Evolutionary conservation across 177 flowering plant species (phyloP).

Genomic region (Telopea speciosissima): DNA sequence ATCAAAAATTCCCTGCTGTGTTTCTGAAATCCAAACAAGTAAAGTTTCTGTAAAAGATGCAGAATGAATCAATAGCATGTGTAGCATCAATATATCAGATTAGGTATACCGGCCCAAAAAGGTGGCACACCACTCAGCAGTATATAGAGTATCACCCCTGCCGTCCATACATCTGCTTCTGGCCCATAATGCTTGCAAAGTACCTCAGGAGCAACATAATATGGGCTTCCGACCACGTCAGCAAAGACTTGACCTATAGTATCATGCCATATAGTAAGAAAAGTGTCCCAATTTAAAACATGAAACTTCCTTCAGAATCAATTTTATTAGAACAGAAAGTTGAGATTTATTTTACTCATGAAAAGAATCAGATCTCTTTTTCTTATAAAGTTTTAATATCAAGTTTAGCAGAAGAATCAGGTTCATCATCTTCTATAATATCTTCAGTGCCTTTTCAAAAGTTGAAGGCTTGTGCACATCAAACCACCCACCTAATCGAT

Average conservation of each 20-base stretch:
- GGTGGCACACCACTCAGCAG: conserved; percentile 30
- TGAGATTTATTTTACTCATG: background rate
- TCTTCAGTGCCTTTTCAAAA: background rate
- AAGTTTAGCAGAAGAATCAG: background rate
- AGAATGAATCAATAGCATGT: background rate
- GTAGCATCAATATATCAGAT: background rate
- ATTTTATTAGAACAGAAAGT: background rate
- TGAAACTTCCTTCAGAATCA: background rate
- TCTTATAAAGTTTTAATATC: background rate
- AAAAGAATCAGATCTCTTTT: background rate
- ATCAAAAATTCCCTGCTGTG: conserved; percentile 28
- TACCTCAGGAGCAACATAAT: conserved; percentile 30
- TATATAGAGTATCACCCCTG: conserved; percentile 27
- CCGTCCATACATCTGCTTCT: conserved; percentile 28
- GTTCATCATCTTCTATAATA: background rate
- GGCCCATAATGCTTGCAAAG: conserved; percentile 26
- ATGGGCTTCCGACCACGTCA: conserved; percentile 30
- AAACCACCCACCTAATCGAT: background rate
- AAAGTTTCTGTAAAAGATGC: background rate
- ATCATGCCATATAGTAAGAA: background rate
- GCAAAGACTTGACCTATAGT: conserved; percentile 21
- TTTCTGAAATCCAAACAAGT: conserved; percentile 17
- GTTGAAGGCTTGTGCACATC: background rate
- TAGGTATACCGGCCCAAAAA: conserved; percentile 26
- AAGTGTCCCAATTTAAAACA: background rate